A percentile compares a stretch with the other conserved stretches of the same genome.
These are phyloP conservation scores for Fomitopsis pulvina DNA, from an alignment of 768 basidiomycete species.

Conservation along the genomic window DNA sequence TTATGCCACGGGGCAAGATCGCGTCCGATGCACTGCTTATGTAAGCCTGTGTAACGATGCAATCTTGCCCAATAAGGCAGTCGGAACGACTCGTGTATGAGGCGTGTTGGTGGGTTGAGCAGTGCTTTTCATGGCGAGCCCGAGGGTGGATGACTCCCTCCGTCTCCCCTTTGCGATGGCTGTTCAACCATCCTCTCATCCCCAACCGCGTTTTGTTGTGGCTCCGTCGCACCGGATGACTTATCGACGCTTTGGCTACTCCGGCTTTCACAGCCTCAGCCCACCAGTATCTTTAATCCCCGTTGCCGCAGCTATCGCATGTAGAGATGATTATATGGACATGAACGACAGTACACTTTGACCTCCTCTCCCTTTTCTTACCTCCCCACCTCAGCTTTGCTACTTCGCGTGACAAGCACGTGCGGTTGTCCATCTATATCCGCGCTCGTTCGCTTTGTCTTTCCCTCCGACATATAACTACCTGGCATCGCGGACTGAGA, in stretches of 20 bases:
- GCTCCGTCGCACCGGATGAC: slow-evolving; percentile 3
- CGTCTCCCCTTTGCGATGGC: slow-evolving; percentile 19
- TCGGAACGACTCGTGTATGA: slow-evolving; percentile 15
- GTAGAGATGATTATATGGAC: slow-evolving; percentile 8
- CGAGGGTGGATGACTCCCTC: slow-evolving; percentile 17
- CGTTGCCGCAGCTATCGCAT: slow-evolving; percentile 2
- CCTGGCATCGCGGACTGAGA: slow-evolving; percentile 11
- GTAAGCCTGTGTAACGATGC: not conserved
- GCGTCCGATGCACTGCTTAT: slow-evolving; percentile 3
- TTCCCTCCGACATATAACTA: slow-evolving; percentile 14
- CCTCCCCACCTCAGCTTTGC: slow-evolving; percentile 13
- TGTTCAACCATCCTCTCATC: slow-evolving; percentile 11
- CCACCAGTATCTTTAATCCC: not conserved
- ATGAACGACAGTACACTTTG: slow-evolving; percentile 9
- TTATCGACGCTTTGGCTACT: not conserved
- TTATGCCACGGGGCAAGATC: slow-evolving; percentile 1
- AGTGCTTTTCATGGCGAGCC: slow-evolving; percentile 19
- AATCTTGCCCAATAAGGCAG: not conserved
- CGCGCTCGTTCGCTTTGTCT: slow-evolving; percentile 16
- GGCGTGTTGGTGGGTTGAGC: slow-evolving; percentile 23
- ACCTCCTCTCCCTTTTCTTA: slow-evolving; percentile 1
- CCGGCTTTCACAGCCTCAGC: slow-evolving; percentile 3
- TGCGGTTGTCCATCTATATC: slow-evolving; percentile 14
- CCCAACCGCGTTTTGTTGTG: slow-evolving; percentile 8
- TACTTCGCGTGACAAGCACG: slow-evolving; percentile 19